A percentile compares a stretch with the other conserved stretches of the same genome.
phyloP scores from a whole-genome alignment of 176 grass and related monocot genomes.

The Metroxylon sagu region DNA sequence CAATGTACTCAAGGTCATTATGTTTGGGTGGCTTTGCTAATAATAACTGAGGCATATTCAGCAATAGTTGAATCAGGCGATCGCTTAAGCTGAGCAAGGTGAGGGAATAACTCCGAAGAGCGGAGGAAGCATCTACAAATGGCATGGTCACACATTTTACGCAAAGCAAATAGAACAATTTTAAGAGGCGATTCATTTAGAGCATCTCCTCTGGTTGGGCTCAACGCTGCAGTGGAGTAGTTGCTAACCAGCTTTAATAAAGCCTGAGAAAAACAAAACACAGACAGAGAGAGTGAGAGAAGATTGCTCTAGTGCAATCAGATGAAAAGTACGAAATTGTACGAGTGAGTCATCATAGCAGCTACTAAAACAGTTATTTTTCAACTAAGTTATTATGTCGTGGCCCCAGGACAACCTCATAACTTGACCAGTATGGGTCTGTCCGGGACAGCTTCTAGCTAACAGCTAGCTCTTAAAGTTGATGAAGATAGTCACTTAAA shows the following conservation, averaged over 20 bases:
- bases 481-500: too few species aligned
- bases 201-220: slow-evolving; percentile 59
- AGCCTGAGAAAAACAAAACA: slow-evolving; percentile 40
- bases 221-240: slow-evolving; percentile 60
- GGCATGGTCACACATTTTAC: slow-evolving; percentile 79
- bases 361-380: too few species aligned
- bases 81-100: slow-evolving; percentile 57
- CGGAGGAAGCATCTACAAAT: slow-evolving; percentile 66
- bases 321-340: background rate
- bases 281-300: background rate
- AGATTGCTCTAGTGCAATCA: background rate
- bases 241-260: slow-evolving; percentile 62
- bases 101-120: slow-evolving; percentile 58
- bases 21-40: slow-evolving; percentile 35
- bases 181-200: slow-evolving; percentile 71
- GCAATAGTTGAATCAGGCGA: slow-evolving; percentile 60
- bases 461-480: too few species aligned
- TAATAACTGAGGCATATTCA: slow-evolving; percentile 52
- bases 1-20: slow-evolving; percentile 3
- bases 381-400: too few species aligned
- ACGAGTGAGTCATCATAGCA: too few species aligned
- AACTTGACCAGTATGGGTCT: too few species aligned
- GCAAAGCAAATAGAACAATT: slow-evolving; percentile 75
- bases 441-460: too few species aligned
- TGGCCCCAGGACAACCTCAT: too few species aligned